phyloP scores from a whole-genome alignment of 371 early-diverging fungal genomes.

The Mucor irregularis region DNA sequence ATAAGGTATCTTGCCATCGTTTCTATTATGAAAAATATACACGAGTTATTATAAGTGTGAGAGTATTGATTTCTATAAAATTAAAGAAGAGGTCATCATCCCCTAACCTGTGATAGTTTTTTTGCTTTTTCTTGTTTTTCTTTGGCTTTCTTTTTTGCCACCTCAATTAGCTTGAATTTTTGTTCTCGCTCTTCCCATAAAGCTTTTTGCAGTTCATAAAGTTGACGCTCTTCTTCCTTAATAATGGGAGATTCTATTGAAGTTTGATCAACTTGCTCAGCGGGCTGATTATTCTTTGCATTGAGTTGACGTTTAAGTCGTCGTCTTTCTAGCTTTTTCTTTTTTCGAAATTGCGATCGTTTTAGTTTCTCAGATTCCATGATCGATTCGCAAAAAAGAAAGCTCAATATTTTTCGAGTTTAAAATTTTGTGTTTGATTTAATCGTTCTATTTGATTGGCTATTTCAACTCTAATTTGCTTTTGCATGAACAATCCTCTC shows the following conservation, averaged over 20 bases:
- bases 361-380: constrained; percentile 4
- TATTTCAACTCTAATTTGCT: too few relatives aligned
- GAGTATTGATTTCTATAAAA: neutral
- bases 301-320: constrained; percentile 4
- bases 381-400: neutral
- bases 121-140: constrained; percentile 18
- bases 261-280: neutral
- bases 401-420: too few relatives aligned
- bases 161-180: constrained; percentile 8
- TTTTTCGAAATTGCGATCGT: constrained; percentile 24
- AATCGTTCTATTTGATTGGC: too few relatives aligned
- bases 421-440: too few relatives aligned
- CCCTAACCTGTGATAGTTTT: constrained; percentile 20
- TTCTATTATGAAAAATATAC: constrained; percentile 8
- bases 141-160: constrained; percentile 12
- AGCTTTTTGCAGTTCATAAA: constrained; percentile 17
- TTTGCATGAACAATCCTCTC: too few relatives aligned
- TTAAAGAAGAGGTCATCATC: too few relatives aligned
- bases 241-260: too few relatives aligned
- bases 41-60: neutral
- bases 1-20: constrained; percentile 21
- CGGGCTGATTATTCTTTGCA: neutral
- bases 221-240: too few relatives aligned
- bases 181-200: constrained; percentile 25
- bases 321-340: constrained; percentile 18